phyloP scores from a whole-genome alignment of 345 rosid species.

The Capsella bursapastoris region DNA sequence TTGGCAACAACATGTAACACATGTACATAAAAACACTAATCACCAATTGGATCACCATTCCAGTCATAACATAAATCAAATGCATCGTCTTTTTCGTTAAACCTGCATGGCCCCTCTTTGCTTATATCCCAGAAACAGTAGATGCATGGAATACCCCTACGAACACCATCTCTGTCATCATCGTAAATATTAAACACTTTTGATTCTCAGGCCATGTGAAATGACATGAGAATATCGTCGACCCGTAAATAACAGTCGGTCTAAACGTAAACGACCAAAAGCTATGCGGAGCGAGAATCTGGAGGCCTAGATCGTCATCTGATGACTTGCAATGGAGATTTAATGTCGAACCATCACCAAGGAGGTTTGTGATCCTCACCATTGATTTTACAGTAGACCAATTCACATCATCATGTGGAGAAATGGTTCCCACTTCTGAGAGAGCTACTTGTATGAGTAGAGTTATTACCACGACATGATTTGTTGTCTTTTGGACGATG shows the following conservation, averaged over 20 bases:
- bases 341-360: slow-evolving; percentile 33
- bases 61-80: slow-evolving; percentile 37
- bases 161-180: slow-evolving; percentile 29
- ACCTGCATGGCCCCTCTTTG: slow-evolving; percentile 36
- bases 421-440: slow-evolving; percentile 15
- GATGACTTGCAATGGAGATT: slow-evolving; percentile 29
- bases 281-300: not conserved
- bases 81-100: not conserved
- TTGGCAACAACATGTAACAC: not conserved
- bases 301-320: slow-evolving; percentile 35
- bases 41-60: slow-evolving; percentile 10
- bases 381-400: not conserved
- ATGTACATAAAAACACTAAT: not conserved
- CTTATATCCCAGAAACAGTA: slow-evolving; percentile 38
- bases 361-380: slow-evolving; percentile 38
- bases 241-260: slow-evolving; percentile 19
- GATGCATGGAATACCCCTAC: slow-evolving; percentile 20
- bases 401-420: not conserved
- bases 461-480: slow-evolving; percentile 7
- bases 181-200: slow-evolving; percentile 35
- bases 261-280: slow-evolving; percentile 29
- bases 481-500: slow-evolving; percentile 22
- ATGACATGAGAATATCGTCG: slow-evolving; percentile 30
- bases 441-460: slow-evolving; percentile 27
- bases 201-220: slow-evolving; percentile 35